Conservation (phyloP, 2,329 filamentous ascomycete genomes). For the Furcasterigmium furcatum region DNA sequence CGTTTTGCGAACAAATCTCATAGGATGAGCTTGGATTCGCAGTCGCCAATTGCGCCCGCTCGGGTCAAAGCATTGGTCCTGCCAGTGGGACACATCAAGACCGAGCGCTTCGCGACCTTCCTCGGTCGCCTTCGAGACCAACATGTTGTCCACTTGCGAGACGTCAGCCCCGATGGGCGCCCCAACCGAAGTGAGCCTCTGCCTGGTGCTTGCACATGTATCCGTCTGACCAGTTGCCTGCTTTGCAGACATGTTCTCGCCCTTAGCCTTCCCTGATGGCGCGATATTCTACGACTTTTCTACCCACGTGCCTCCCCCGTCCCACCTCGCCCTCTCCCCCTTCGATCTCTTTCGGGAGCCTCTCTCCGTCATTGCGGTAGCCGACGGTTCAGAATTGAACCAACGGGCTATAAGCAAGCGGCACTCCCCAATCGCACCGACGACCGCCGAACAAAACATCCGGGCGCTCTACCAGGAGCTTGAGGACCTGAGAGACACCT, state of each 20-base stretch:
- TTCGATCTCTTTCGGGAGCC: constrained; percentile 90
- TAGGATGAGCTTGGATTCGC: constrained; percentile 83
- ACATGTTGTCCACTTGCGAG: constrained; percentile 78
- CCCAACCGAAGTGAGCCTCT: constrained; percentile 74
- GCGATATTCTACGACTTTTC: constrained; percentile 86
- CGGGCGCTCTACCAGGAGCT: constrained; percentile 63
- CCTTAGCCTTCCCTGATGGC: constrained; percentile 80
- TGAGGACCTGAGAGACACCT: constrained; percentile 66
- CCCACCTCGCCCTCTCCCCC: constrained; percentile 75
- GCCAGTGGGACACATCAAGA: constrained; percentile 82
- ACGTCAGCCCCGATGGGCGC: constrained; percentile 80
- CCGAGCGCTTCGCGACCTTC: constrained; percentile 75
- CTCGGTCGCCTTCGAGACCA: constrained; percentile 74
- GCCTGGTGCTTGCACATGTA: too few species aligned
- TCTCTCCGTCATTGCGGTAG: constrained; percentile 77
- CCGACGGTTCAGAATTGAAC: constrained; percentile 72
- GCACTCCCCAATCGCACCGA: constrained; percentile 47
- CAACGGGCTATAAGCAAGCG: constrained; percentile 51
- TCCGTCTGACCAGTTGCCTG: constrained; percentile 7
- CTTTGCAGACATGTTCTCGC: constrained; percentile 82
- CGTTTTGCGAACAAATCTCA: constrained; percentile 30
- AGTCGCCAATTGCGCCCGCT: constrained; percentile 88
- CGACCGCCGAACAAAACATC: constrained; percentile 54
- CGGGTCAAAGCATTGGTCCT: constrained; percentile 84
- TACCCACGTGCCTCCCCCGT: constrained; percentile 73